Evolutionary conservation across 202 grass and related monocot genomes (phyloP).

Genomic region (Setaria italica): DNA sequence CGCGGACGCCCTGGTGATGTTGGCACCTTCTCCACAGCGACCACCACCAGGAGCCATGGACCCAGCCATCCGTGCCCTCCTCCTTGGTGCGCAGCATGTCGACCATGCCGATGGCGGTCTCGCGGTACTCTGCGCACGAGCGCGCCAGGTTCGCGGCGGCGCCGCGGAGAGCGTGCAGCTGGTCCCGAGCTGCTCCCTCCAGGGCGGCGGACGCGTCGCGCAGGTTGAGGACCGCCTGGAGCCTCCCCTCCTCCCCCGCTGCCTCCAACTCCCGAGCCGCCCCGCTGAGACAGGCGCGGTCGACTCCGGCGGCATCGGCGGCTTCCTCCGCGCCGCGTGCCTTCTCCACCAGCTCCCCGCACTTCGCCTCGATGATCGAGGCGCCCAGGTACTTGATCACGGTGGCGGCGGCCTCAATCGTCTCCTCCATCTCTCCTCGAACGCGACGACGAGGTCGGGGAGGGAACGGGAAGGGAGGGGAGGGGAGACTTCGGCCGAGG

Average conservation of each 20-base stretch:
- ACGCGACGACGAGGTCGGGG: no score
- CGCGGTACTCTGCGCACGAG: neutral
- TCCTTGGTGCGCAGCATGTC: neutral
- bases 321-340: neutral
- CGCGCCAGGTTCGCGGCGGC: neutral
- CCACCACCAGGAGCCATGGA: neutral
- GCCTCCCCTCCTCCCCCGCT: neutral
- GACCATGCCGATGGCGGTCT: neutral
- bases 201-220: neutral
- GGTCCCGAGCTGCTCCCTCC: neutral
- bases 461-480: no score
- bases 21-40: neutral
- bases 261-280: neutral
- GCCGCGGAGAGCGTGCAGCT: neutral
- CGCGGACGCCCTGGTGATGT: no score
- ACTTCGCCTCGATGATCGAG: neutral
- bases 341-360: neutral
- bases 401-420: neutral
- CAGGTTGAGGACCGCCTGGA: neutral
- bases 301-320: fast-evolving
- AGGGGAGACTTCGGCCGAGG: no score
- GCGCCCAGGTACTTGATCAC: neutral
- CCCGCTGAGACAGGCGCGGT: neutral
- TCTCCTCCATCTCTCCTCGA: neutral
- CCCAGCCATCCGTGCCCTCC: neutral